Evolutionary conservation across 371 early-diverging fungal species (phyloP).

Genomic region (Circinella umbellata): DNA sequence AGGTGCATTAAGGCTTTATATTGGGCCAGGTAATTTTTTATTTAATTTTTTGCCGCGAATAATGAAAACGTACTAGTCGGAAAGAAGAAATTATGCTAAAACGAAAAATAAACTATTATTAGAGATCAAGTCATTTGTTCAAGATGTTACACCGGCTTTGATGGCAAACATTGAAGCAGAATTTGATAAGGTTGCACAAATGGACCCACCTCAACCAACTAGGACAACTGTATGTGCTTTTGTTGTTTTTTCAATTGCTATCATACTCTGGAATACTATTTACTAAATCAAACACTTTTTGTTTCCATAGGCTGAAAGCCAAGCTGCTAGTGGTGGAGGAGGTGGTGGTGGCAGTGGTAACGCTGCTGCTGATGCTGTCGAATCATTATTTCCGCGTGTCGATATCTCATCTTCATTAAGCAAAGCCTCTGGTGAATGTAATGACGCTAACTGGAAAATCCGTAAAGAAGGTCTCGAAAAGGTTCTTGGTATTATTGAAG

Average conservation of each 20-base stretch:
- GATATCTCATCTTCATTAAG: conserved; percentile 67
- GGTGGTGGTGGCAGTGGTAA: conserved; percentile 33
- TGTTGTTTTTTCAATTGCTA: no score
- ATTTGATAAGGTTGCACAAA: conserved; percentile 83
- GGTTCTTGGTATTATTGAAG: conserved; percentile 69
- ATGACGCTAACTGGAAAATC: conserved; percentile 91
- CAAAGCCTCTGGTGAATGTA: conserved; percentile 64
- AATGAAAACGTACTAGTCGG: not conserved
- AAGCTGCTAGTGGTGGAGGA: conserved; percentile 19
- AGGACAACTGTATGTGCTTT: conserved; percentile 38
- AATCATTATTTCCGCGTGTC: conserved; percentile 87
- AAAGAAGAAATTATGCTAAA: not conserved
- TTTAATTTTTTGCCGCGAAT: not conserved
- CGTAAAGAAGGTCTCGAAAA: conserved; percentile 94
- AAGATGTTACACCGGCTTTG: conserved; percentile 84
- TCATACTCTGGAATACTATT: not conserved
- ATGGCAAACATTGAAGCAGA: conserved; percentile 88
- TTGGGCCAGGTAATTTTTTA: conserved; percentile 76
- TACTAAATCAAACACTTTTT: not conserved
- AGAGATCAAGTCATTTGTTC: conserved; percentile 77
- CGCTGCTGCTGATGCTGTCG: conserved; percentile 63
- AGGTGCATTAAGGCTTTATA: conserved; percentile 80
- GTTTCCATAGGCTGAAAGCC: conserved; percentile 5
- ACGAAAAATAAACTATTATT: not conserved
- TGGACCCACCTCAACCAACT: conserved; percentile 80